Evolutionary conservation across 331 rosid genomes (phyloP), one percentile per base, ranked within the genome.

Genomic region (Malus hybrid): DNA sequence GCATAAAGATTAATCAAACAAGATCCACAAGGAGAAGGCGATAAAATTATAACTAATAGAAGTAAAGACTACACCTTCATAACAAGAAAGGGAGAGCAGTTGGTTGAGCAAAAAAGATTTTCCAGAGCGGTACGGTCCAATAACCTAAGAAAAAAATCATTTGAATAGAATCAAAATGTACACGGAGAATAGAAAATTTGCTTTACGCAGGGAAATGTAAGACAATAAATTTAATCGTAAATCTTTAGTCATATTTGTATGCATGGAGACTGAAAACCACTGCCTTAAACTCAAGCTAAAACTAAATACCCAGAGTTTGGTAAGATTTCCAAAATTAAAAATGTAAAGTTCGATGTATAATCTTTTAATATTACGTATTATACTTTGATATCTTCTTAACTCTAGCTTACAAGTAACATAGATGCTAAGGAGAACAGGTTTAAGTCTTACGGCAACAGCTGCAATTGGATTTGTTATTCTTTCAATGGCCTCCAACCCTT

Each of bases 41-140:
- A 29, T 24, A 50, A 76, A 69, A 62, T 12, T 52, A 10, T 61
- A 58, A 70, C 36, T 3, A 80, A 73, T 44, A 68, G 77, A 63
- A 74, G 20, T 44, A 71, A 68, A 66, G 76, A 71, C 62, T 5
- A 66, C 75, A 90, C 99, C 99, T 94, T 92, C 96, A 84, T 89
- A 73, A 78, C 99, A 94, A 82, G 97, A 90, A 87, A 94, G 97
- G 70, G 99, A 92, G 76, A 94, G 99, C 64, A 94, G 96, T 76
- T 94, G 99, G 76, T 94, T 94, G 71, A 94, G 97, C 85, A 94
- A 88, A 87, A 92, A 94, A 5, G 97, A 94, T 79, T 94, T 94
- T 80, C 99, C 99, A 48, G 97, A 94, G 73, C 99, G 97, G 81
- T 94, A 89, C 2, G 97, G 99, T 77, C 99, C 99, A 85, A 94